A percentile compares a stretch with the other conserved stretches of the same genome.
These are phyloP conservation scores for Pseudocercospora macadamiae DNA, from an alignment of 2,329 filamentous ascomycete genomes.

Conservation along the genomic window DNA sequence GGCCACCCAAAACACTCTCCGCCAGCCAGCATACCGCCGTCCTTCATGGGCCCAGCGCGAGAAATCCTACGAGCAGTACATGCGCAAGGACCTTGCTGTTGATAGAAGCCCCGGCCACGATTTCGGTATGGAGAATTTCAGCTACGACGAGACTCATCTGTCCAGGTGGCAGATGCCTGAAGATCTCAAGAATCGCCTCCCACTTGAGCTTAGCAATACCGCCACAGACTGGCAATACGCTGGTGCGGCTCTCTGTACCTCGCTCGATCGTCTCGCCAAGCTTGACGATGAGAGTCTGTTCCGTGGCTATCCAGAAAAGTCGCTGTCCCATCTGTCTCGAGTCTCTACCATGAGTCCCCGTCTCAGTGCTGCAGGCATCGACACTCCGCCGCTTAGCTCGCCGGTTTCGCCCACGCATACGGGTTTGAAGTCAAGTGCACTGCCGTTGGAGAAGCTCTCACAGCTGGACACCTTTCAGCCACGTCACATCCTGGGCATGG, in stretches of 20 bases:
- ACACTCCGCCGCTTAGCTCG: slow-evolving; percentile 22
- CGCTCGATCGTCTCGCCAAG: slow-evolving; percentile 40
- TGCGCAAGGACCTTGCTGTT: slow-evolving; percentile 27
- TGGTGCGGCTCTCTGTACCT: slow-evolving; percentile 50
- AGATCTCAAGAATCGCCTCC: slow-evolving; percentile 42
- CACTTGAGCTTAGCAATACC: slow-evolving; percentile 37
- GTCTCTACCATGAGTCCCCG: slow-evolving; percentile 12
- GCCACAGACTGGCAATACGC: slow-evolving; percentile 46
- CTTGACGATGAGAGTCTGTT: slow-evolving; percentile 39
- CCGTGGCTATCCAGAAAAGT: slow-evolving; percentile 37
- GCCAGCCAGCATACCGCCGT: slow-evolving; percentile 33
- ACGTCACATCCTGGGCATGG: slow-evolving; percentile 30
- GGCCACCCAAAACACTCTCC: not conserved
- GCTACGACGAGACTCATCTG: slow-evolving; percentile 42
- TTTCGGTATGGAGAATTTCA: slow-evolving; percentile 37
- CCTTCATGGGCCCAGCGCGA: slow-evolving; percentile 33
- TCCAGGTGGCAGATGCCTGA: slow-evolving; percentile 43
- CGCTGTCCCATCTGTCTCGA: slow-evolving; percentile 23
- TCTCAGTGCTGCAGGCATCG: slow-evolving; percentile 13
- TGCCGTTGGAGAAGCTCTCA: slow-evolving; percentile 25
- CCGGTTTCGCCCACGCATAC: slow-evolving; percentile 20
- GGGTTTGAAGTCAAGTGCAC: slow-evolving; percentile 8
- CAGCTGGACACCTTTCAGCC: slow-evolving; percentile 19
- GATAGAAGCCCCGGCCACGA: slow-evolving; percentile 29
- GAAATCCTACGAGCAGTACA: slow-evolving; percentile 29